Base-by-base conservation (phyloP, 192 early-diverging fungal genomes). In the Entomortierella parvispora region DNA sequence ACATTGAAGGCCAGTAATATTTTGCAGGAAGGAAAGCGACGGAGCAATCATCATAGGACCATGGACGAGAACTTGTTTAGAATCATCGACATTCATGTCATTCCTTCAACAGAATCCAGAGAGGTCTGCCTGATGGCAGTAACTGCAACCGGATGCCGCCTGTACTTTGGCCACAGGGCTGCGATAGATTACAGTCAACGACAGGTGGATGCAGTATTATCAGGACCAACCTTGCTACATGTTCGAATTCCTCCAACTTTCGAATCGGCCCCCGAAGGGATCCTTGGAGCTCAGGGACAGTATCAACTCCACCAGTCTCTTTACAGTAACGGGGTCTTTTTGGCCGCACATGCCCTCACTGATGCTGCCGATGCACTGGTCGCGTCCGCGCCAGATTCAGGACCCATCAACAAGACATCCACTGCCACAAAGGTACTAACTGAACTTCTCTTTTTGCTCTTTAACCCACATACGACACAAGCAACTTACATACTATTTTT, bases 21-120 rank as follows among this genome's bases (percentile, higher is more conserved):
- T 58, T 40, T 77, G 0, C 60, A 68, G 55, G 74, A 77, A 22
- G 65, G 47, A 8, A 77, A 65, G 40, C 65, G 74, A 20, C 68
- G 64, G 61, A 77, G 65, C 59, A 76, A 68, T 25, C 63, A 59
- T 53, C 43, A 40, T 51, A 69, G 71, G 75, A 71, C 62, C 74
- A 37, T 72, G 63, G 77, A 77, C 48, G 74, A 77, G 11, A 64
- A 12, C 29, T 43, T n/a, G 0, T 92, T 94, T 68, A 85, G 86
- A 58, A 90, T 96, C 29, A 80, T 89, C n/a, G 90, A 92, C 12
- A 83, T 97, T 43, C 90, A 96, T 58, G 79, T 86, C 7, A 87
- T 94, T 20, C 83, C 88, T 1, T 49, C 62, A 7, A 45, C 62
- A 9, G 94, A 96, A 66, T 93, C 93, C 8, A 86, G 82, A 18